Evolutionary conservation across 2,329 filamentous ascomycete genomes (phyloP).

Genomic region (Ophiosphaerella herpotricha): DNA sequence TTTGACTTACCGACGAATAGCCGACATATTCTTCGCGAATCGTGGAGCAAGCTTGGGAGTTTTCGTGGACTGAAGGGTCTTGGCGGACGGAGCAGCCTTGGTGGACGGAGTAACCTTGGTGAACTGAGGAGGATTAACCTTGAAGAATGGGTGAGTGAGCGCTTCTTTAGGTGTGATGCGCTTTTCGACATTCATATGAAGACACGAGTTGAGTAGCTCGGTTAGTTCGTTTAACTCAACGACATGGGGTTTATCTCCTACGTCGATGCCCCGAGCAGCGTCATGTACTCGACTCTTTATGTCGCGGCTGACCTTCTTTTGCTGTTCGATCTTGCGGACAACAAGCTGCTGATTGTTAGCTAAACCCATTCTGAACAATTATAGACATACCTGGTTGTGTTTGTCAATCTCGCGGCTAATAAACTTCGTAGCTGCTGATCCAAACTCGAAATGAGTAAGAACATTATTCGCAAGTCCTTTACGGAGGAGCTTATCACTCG

Average conservation of each 20-base stretch:
- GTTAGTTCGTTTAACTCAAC: conserved; percentile 82
- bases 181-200: conserved; percentile 90
- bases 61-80: not conserved
- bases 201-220: conserved; percentile 84
- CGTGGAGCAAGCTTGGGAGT: too few relatives aligned
- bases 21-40: conserved; percentile 9
- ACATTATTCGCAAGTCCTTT: conserved; percentile 69
- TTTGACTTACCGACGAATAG: conserved; percentile 19
- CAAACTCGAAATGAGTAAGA: conserved; percentile 66
- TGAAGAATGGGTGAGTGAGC: conserved; percentile 86
- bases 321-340: conserved; percentile 67
- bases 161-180: conserved; percentile 85
- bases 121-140: conserved; percentile 16
- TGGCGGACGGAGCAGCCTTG: too few relatives aligned
- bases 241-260: conserved; percentile 64
- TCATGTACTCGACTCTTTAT: conserved; percentile 77
- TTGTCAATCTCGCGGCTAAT: conserved; percentile 73
- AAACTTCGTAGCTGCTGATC: conserved; percentile 72
- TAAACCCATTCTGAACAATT: not conserved
- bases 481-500: conserved; percentile 86
- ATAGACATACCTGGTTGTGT: conserved; percentile 33
- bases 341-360: conserved; percentile 58
- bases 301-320: conserved; percentile 66
- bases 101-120: too few relatives aligned
- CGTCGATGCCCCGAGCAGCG: conserved; percentile 70